Conservation (phyloP, 352 stramenopile species). For the Pythium dissotocum region DNA sequence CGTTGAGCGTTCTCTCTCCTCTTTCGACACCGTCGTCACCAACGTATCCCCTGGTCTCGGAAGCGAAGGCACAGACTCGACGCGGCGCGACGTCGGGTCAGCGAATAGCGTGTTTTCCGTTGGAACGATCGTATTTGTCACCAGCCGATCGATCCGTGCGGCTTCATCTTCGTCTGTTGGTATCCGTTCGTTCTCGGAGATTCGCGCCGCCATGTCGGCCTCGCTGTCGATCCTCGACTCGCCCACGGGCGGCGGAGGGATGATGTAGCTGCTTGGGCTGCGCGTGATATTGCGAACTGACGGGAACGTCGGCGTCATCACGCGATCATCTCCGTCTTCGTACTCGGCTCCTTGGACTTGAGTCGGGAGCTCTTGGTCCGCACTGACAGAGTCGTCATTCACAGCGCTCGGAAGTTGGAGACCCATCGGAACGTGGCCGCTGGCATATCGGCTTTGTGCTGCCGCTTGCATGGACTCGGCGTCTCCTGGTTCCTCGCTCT, state of each 20-base stretch:
- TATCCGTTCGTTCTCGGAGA: neutral
- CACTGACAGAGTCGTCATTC: neutral
- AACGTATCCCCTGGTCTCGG: conserved; percentile 7
- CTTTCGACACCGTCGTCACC: neutral
- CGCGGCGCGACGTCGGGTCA: neutral
- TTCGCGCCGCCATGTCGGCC: neutral
- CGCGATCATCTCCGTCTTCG: neutral
- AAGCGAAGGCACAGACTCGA: conserved; percentile 1
- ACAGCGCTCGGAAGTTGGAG: conserved; percentile 3
- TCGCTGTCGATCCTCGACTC: neutral
- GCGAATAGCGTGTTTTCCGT: conserved; percentile 23
- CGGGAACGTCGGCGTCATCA: neutral
- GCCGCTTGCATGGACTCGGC: neutral
- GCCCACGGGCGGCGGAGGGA: neutral
- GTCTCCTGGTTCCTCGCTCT: neutral
- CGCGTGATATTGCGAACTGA: neutral
- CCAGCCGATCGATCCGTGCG: neutral
- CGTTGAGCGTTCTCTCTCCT: neutral
- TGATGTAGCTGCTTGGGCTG: neutral
- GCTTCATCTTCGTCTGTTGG: neutral
- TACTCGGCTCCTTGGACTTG: neutral
- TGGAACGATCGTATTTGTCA: conserved; percentile 7
- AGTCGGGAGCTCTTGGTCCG: neutral
- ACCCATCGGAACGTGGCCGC: neutral
- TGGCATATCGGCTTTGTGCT: neutral